Conservation (phyloP, 2,329 filamentous ascomycete genomes). For the Calycina marina region DNA sequence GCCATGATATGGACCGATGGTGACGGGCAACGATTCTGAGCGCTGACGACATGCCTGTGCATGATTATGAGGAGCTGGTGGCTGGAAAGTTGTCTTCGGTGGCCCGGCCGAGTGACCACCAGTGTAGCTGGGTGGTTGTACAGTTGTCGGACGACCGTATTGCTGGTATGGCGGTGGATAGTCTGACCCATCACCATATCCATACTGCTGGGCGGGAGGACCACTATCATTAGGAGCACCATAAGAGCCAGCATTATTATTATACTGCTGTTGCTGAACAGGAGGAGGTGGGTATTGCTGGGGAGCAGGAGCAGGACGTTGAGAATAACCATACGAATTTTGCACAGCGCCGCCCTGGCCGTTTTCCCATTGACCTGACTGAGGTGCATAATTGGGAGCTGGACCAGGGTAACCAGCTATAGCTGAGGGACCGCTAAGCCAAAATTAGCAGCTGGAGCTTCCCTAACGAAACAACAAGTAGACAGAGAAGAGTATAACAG, state of each 20-base stretch:
- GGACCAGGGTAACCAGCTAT: neutral
- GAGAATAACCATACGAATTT: slow-evolving; percentile 6
- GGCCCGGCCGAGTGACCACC: too few relatives aligned
- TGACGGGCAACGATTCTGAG: too few relatives aligned
- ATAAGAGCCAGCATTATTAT: slow-evolving; percentile 1
- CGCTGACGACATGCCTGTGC: too few relatives aligned
- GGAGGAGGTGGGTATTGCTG: slow-evolving; percentile 10
- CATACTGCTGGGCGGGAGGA: slow-evolving; percentile 1
- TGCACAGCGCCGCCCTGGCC: slow-evolving; percentile 1
- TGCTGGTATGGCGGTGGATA: slow-evolving; percentile 13
- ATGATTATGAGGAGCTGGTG: too few relatives aligned
- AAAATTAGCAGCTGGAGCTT: slow-evolving; percentile 3
- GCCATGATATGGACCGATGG: slow-evolving; percentile 7
- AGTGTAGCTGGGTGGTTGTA: too few relatives aligned
- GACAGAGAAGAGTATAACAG: slow-evolving; percentile 1
- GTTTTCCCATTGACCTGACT: slow-evolving; percentile 6
- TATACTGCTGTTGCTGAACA: slow-evolving; percentile 8
- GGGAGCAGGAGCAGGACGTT: slow-evolving; percentile 5
- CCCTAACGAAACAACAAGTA: neutral
- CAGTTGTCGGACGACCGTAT: too few relatives aligned
- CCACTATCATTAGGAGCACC: slow-evolving; percentile 1
- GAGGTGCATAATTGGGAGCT: slow-evolving; percentile 1
- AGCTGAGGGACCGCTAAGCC: slow-evolving; percentile 4
- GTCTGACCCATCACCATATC: slow-evolving; percentile 1
- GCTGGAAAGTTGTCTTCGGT: too few relatives aligned